These are phyloP conservation scores for Kwoniella botswanensis DNA, from an alignment of 768 basidiomycete species.

Conservation along the genomic window DNA sequence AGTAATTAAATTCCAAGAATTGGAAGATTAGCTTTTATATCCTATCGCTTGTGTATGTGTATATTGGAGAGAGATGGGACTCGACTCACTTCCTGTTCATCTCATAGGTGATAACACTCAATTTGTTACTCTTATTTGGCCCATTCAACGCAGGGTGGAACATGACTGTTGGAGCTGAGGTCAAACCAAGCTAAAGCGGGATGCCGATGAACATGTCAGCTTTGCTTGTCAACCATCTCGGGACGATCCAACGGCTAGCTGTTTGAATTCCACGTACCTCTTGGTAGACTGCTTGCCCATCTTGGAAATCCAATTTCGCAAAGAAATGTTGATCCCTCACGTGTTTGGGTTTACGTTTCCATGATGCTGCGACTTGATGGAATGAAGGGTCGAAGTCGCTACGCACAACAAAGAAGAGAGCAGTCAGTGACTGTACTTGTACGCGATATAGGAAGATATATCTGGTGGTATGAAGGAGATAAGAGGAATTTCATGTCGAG, in stretches of 20 bases:
- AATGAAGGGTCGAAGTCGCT: slow-evolving; percentile 87
- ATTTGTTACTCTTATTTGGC: slow-evolving; percentile 67
- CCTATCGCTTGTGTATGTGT: too few species aligned
- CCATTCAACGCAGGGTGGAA: slow-evolving; percentile 77
- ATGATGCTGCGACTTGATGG: slow-evolving; percentile 80
- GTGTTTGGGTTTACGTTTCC: slow-evolving; percentile 67
- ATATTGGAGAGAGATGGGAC: background rate
- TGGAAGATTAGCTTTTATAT: slow-evolving; percentile 12
- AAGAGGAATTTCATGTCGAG: too few species aligned
- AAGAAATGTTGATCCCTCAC: slow-evolving; percentile 88
- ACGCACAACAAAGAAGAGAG: slow-evolving; percentile 25
- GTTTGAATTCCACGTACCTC: slow-evolving; percentile 63
- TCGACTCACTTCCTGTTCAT: slow-evolving; percentile 51
- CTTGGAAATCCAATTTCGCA: slow-evolving; percentile 84
- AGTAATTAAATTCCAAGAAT: slow-evolving; percentile 25
- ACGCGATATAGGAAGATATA: too few species aligned
- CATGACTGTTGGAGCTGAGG: slow-evolving; percentile 81
- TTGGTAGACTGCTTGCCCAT: slow-evolving; percentile 76
- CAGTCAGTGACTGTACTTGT: too few species aligned
- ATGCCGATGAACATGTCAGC: background rate
- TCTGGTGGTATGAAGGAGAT: too few species aligned
- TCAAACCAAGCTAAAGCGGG: slow-evolving; percentile 70
- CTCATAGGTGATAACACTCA: slow-evolving; percentile 69
- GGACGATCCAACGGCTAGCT: background rate
- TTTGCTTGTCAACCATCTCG: too few species aligned